Conservation (phyloP, 208 protist species). For the Porcisia hertigi region DNA sequence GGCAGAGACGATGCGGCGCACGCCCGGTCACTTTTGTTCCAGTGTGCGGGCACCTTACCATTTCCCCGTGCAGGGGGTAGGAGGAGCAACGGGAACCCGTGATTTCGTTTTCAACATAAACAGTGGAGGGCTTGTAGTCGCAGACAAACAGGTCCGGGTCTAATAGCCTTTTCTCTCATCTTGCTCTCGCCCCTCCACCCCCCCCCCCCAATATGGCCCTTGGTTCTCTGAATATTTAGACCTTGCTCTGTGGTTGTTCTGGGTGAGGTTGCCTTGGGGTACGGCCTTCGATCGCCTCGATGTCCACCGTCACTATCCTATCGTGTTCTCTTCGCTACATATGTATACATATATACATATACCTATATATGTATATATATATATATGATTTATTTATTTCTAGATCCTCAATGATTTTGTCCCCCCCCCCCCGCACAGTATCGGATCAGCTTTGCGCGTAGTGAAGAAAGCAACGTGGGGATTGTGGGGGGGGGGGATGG, state of each 20-base stretch:
- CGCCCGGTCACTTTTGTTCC: too few species aligned
- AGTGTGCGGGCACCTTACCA: too few species aligned
- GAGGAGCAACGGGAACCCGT: background rate
- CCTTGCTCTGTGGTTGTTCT: background rate
- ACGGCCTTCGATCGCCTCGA: background rate
- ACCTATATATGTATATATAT: background rate
- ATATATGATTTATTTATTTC: too few species aligned
- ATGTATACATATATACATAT: background rate
- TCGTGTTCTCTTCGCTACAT: background rate
- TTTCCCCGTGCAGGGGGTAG: too few species aligned
- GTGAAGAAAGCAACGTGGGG: too few species aligned
- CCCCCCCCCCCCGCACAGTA: too few species aligned
- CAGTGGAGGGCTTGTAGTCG: too few species aligned
- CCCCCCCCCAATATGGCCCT: background rate
- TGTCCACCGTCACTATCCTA: background rate
- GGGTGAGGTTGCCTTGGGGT: background rate
- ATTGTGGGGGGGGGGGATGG: too few species aligned
- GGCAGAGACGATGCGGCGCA: background rate
- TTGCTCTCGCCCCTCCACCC: background rate
- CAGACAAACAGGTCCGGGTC: background rate
- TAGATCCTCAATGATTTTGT: too few species aligned
- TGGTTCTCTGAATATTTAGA: background rate
- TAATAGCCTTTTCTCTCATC: background rate
- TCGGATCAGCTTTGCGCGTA: too few species aligned
- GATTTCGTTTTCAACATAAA: too few species aligned